Evolutionary conservation across 352 stramenopile genomes (phyloP), one percentile per base, ranked within the genome.

Genomic region (Phytophthora melonis): DNA sequence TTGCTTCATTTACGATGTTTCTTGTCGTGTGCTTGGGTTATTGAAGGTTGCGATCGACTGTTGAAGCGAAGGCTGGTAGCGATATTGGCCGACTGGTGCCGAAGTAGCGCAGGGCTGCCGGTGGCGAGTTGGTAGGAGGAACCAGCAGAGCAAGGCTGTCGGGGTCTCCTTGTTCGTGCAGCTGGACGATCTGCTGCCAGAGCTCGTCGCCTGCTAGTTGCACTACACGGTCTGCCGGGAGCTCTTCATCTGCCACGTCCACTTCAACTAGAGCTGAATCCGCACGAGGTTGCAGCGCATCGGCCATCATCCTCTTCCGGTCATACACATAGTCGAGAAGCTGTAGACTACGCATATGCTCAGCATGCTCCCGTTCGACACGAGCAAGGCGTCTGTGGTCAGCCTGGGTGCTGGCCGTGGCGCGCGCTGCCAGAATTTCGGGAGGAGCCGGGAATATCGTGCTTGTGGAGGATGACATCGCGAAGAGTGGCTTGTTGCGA

Each of bases 241-340:
- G 60, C 47, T 77, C 58, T n/a, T 75, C 63, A 36, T 82, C 41
- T 3, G 65, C 34, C 0, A 83, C 75, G 9, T 83, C 74, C 13
- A 94, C 53, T 10, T 91, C 65, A 4, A 93, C 61, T 1, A 94
- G 75, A 9, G 82, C 61, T 2, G 86, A 88, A 27, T 91, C 76
- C 11, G 85, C 77, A 54, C 84, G 80, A 49, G 83, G 85, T 49
- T 85, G 80, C 41, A 70, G 54, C 8, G 82, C 74, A 47, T 90
- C 78, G 49, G 82, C 61, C 39, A 90, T 55, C 23, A 88, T 86
- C 3, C 73, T 75, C 41, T 84, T 80, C 41, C 85, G 87, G 62
- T 94, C 86, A 61, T 90, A 91, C 23, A 75, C 85, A 55, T 91
- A 95, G 63, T 94, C 86, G 5, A 91, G 65, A 13, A 94, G 65